A percentile compares a stretch with the other conserved stretches of the same genome.
phyloP scores from a whole-genome alignment of 306 rosid genomes.

The Rosa lucieae region DNA sequence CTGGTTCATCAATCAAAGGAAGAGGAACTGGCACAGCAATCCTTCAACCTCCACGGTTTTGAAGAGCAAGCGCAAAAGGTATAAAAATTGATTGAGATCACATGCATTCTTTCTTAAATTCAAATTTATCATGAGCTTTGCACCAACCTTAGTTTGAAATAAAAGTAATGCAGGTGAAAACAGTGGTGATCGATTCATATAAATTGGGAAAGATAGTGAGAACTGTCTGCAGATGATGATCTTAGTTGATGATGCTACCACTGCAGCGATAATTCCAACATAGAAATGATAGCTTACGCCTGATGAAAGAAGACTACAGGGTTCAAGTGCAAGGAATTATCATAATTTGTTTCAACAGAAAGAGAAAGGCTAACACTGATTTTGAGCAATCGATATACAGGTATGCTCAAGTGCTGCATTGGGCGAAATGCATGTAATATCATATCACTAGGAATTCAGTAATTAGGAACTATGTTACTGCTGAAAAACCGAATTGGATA shows the following conservation, averaged over 20 bases:
- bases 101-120: not conserved
- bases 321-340: not conserved
- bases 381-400: constrained; percentile 31
- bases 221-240: constrained; percentile 10
- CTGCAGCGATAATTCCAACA: constrained; percentile 21
- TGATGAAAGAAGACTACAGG: constrained; percentile 24
- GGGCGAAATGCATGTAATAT: constrained; percentile 29
- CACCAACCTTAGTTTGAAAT: constrained; percentile 52
- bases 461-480: constrained; percentile 35
- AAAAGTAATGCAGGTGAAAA: constrained; percentile 81
- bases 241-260: constrained; percentile 20
- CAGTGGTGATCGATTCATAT: constrained; percentile 45
- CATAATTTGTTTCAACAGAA: constrained; percentile 26
- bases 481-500: constrained; percentile 30
- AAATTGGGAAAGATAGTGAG: constrained; percentile 27
- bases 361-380: constrained; percentile 28
- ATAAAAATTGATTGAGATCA: constrained; percentile 11
- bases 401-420: constrained; percentile 24
- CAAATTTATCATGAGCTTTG: constrained; percentile 25
- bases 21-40: constrained; percentile 98
- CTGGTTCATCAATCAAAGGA: constrained; percentile 98
- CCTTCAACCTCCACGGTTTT: constrained; percentile 85
- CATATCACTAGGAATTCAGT: constrained; percentile 35
- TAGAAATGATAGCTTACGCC: constrained; percentile 20
- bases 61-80: constrained; percentile 99